Evolutionary conservation across 805 yeast species (phyloP).

Genomic region (Isabelozyma pseudorhagii): DNA sequence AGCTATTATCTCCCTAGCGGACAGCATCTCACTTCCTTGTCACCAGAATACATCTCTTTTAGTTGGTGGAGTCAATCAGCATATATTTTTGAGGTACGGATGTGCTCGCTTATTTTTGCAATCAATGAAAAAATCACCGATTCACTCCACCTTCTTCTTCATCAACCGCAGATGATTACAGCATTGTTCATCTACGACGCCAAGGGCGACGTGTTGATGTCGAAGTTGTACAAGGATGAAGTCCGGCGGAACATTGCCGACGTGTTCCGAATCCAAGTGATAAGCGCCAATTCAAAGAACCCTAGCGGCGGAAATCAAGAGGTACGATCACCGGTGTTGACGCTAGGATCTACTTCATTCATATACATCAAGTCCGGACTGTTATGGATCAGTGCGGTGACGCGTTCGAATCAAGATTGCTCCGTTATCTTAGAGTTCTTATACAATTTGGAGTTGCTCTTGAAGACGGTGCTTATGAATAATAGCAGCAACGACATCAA

Average conservation of each 20-base stretch:
- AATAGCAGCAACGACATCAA: slow-evolving; percentile 6
- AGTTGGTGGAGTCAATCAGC: no score
- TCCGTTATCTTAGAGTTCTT: slow-evolving; percentile 76
- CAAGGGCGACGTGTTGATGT: slow-evolving; percentile 80
- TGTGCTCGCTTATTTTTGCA: not conserved
- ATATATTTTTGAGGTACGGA: not conserved
- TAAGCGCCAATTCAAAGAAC: slow-evolving; percentile 44
- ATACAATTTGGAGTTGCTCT: slow-evolving; percentile 54
- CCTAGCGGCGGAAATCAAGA: slow-evolving; percentile 15
- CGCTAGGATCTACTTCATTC: slow-evolving; percentile 91
- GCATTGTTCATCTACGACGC: slow-evolving; percentile 76
- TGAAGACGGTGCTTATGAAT: slow-evolving; percentile 31
- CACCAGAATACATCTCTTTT: no score
- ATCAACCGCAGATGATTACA: slow-evolving; percentile 58
- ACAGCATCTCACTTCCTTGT: no score
- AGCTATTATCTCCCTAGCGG: no score
- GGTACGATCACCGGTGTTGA: slow-evolving; percentile 48
- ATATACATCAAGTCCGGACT: slow-evolving; percentile 62
- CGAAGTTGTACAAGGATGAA: slow-evolving; percentile 70
- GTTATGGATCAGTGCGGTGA: slow-evolving; percentile 84
- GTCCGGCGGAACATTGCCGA: slow-evolving; percentile 78
- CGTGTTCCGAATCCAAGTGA: slow-evolving; percentile 89
- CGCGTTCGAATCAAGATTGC: slow-evolving; percentile 85
- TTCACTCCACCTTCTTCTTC: not conserved
- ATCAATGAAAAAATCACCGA: not conserved